These are phyloP conservation scores for Ocimum tenuiflorum DNA, from an alignment of 257 asterid species.

Conservation along the genomic window DNA sequence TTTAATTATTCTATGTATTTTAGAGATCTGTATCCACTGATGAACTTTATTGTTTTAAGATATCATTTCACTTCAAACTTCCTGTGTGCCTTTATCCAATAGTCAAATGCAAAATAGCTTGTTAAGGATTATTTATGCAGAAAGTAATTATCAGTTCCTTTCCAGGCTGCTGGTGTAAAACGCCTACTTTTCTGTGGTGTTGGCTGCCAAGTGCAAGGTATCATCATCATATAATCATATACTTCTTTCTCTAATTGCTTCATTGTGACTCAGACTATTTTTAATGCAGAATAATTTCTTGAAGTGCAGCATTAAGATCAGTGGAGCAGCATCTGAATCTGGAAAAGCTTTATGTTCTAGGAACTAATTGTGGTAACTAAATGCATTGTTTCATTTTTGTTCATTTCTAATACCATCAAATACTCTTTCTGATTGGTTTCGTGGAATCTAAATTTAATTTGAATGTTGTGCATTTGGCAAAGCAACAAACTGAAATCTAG, in stretches of 20 bases:
- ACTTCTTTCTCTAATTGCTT: constrained; percentile 16
- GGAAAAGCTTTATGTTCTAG: constrained; percentile 95
- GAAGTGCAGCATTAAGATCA: constrained; percentile 92
- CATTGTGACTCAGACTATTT: constrained; percentile 38
- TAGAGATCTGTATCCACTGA: background rate
- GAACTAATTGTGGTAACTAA: constrained; percentile 85
- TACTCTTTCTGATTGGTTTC: background rate
- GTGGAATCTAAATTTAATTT: background rate
- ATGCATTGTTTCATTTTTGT: constrained; percentile 10
- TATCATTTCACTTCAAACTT: constrained; percentile 3
- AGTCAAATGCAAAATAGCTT: background rate
- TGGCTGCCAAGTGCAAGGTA: constrained; percentile 99
- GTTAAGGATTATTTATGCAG: constrained; percentile 2
- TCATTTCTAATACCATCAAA: background rate
- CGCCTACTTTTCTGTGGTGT: constrained; percentile 98
- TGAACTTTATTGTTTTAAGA: background rate
- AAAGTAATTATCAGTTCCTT: constrained; percentile 8
- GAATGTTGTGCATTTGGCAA: background rate
- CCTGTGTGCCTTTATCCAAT: background rate
- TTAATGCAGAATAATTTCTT: constrained; percentile 66
- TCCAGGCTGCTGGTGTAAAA: constrained; percentile 93
- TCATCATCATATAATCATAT: constrained; percentile 14
- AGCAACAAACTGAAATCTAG: background rate
- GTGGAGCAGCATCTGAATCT: constrained; percentile 82
- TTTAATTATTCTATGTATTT: background rate